Evolutionary conservation across 768 basidiomycete genomes (phyloP), one percentile per base, ranked within the genome.

Genomic region (Boletus coccyginus): DNA sequence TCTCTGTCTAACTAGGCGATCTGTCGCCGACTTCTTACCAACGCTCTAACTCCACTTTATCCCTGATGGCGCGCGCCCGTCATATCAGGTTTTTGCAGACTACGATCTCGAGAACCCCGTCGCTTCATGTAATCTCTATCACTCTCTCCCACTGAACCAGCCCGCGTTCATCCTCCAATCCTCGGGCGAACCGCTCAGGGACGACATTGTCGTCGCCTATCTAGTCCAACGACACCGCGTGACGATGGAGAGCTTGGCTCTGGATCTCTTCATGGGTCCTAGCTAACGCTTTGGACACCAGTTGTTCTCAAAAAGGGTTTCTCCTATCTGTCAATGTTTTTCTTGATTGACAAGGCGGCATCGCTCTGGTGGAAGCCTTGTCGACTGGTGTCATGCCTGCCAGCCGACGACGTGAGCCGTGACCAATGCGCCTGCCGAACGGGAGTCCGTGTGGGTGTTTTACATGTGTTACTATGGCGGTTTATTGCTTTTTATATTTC

Each of bases 141-240:
- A 27, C 9, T 46, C 56, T 1, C 46, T 50, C 31, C 40, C 57
- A 5, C 17, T 13, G 1, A 29, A n/a, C 17, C 53, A 57, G 24
- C 71, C 67, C 0, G 66, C 64, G 2, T 54, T 71, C 31, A 13
- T 66, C 29, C 45, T 72, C 16, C 61, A 69, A 33, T 55, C 57
- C 8, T 29, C 41, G 16, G 65, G 63, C 3, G 70, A 71, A 50
- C 65, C 65, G 5, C 53, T 71, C 13, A 56, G 70, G 27, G 71
- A 71, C n/a, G 71, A 69, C 8, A 59, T 72, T 38, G 52, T 67
- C 13, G 55, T 72, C 16, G 63, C 60, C 10, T 71, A 72, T 52
- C 43, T 69, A 27, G 35, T 71, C 13, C 71, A 71, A 27, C 64
- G 60, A 52, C 58, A 68, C 32, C 65, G 70, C 29, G 27, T 65